Conservation (phyloP, 257 asterid genomes). For the Penstemon barbatus region DNA sequence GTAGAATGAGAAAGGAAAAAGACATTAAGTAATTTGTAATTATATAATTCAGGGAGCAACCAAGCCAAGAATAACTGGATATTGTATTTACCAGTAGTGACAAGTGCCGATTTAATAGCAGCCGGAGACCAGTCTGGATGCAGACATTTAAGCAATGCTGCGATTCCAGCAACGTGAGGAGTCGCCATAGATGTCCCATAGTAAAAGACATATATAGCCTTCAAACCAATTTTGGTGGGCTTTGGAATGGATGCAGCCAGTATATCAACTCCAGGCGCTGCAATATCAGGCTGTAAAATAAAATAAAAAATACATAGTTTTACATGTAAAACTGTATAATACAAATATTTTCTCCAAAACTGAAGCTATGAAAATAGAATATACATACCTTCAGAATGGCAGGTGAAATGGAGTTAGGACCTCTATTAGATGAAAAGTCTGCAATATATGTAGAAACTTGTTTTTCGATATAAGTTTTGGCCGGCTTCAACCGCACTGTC, state of each 20-base stretch:
- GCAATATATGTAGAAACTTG: slow-evolving; percentile 34
- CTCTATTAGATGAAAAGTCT: slow-evolving; percentile 41
- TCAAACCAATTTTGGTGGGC: not conserved
- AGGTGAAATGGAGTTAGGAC: slow-evolving; percentile 46
- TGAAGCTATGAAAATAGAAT: not conserved
- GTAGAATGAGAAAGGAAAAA: no score
- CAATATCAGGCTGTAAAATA: slow-evolving; percentile 53
- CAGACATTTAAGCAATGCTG: slow-evolving; percentile 35
- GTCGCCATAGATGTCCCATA: slow-evolving; percentile 47
- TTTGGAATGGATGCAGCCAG: slow-evolving; percentile 34
- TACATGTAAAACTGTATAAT: no score
- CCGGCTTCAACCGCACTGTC: slow-evolving; percentile 30
- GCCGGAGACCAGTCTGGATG: slow-evolving; percentile 47
- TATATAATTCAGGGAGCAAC: no score
- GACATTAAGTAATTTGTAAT: no score
- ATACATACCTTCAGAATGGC: slow-evolving; percentile 42
- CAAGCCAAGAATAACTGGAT: no score
- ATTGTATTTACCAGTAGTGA: slow-evolving; percentile 43
- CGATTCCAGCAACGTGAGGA: slow-evolving; percentile 43
- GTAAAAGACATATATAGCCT: not conserved
- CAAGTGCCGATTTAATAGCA: slow-evolving; percentile 37
- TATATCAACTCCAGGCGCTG: slow-evolving; percentile 49
- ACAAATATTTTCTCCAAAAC: no score
- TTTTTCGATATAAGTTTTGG: slow-evolving; percentile 37
- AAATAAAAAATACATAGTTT: not conserved